Evolutionary conservation across 2,329 filamentous ascomycete species (phyloP).

Genomic region (Pseudocercospora macadamiae): DNA sequence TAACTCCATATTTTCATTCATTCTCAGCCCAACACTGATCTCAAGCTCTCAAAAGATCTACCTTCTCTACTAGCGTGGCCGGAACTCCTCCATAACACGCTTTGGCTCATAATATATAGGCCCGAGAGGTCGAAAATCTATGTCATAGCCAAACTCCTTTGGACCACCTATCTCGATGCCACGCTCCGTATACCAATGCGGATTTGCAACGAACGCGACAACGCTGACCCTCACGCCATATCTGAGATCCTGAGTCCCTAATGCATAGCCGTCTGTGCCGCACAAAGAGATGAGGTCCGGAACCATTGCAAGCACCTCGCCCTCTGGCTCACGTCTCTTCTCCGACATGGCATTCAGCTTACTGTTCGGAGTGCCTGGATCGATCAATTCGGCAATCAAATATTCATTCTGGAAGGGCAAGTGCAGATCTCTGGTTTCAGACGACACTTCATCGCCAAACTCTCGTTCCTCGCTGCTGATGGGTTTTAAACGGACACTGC

Average conservation of each 20-base stretch:
- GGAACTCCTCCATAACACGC: constrained; percentile 9
- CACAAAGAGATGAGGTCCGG: neutral
- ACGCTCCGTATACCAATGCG: constrained; percentile 7
- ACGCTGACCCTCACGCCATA: constrained; percentile 11
- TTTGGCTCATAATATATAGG: constrained; percentile 6
- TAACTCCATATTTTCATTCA: too few relatives aligned
- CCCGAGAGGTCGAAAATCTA: constrained; percentile 7
- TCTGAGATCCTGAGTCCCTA: constrained; percentile 12
- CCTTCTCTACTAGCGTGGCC: too few relatives aligned
- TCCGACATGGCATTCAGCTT: constrained; percentile 3
- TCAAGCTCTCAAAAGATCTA: too few relatives aligned
- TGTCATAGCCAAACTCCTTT: constrained; percentile 9
- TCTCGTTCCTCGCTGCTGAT: constrained; percentile 10
- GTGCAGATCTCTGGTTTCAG: neutral
- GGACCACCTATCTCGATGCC: constrained; percentile 8
- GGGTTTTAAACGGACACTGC: constrained; percentile 12
- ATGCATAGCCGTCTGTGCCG: constrained; percentile 6
- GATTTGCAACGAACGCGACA: constrained; percentile 6
- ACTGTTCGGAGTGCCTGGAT: constrained; percentile 1
- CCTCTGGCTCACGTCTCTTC: constrained; percentile 1
- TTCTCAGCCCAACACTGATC: too few relatives aligned
- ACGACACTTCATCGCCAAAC: constrained; percentile 3
- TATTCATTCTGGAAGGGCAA: constrained; percentile 7
- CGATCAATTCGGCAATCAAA: neutral
- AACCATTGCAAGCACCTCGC: constrained; percentile 3